These are phyloP conservation scores for Eucalyptus polybractea DNA, from an alignment of 345 rosid species.

Conservation along the genomic window DNA sequence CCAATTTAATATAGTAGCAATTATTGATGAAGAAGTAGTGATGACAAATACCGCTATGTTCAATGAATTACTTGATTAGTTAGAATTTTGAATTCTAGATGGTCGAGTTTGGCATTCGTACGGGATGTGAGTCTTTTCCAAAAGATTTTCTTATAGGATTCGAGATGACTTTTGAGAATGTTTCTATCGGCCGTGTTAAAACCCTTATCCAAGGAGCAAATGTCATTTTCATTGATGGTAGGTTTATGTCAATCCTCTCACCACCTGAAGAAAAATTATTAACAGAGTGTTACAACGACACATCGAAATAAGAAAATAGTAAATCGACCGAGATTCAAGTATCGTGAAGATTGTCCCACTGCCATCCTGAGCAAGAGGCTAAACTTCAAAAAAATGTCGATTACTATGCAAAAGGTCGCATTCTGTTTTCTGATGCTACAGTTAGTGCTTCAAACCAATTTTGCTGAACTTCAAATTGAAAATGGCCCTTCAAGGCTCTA, in stretches of 20 bases:
- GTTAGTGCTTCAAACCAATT: neutral
- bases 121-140: neutral
- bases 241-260: neutral
- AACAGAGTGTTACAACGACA: rapidly evolving
- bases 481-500: neutral
- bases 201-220: neutral
- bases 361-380: neutral
- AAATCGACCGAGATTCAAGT: rapidly evolving
- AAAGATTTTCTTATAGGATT: neutral
- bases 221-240: neutral
- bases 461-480: neutral
- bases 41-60: neutral
- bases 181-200: rapidly evolving
- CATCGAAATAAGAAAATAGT: neutral
- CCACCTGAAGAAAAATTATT: neutral
- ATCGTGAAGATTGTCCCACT: neutral
- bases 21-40: neutral
- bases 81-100: neutral
- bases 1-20: neutral
- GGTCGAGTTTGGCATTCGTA: neutral
- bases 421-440: neutral
- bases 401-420: neutral
- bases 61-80: neutral
- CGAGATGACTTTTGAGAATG: neutral
- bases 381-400: neutral